Conservation (phyloP, 768 basidiomycete species). For the Daedaleopsis sinensis region DNA sequence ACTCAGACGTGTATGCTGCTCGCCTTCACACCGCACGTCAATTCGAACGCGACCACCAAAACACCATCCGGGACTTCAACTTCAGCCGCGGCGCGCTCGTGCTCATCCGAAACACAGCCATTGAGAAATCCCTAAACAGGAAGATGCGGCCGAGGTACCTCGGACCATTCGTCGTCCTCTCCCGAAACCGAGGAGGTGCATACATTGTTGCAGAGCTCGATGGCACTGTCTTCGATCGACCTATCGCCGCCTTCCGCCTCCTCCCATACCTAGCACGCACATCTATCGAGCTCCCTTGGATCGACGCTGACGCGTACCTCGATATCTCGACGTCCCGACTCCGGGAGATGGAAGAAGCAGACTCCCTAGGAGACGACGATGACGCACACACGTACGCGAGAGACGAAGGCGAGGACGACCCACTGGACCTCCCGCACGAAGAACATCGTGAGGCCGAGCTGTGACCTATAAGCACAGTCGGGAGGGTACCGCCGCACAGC, state of each 20-base stretch:
- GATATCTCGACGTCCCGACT: too few relatives aligned
- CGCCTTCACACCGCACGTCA: conserved; percentile 1
- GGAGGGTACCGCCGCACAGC: too few relatives aligned
- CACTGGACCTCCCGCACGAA: too few relatives aligned
- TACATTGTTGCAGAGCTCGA: conserved; percentile 33
- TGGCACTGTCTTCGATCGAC: conserved; percentile 15
- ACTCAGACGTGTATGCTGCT: neutral
- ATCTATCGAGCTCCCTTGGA: neutral
- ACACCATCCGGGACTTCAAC: conserved; percentile 23
- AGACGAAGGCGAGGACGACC: neutral
- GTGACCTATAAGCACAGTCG: too few relatives aligned
- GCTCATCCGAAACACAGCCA: conserved; percentile 25
- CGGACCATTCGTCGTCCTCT: conserved; percentile 29
- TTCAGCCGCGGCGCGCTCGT: conserved; percentile 29
- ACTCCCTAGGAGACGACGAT: neutral
- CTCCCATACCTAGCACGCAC: conserved; percentile 19
- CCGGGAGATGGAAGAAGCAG: neutral
- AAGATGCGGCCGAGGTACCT: conserved; percentile 27
- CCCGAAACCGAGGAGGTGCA: conserved; percentile 20
- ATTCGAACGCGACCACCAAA: conserved; percentile 17
- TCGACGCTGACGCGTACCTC: neutral
- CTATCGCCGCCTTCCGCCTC: conserved; percentile 20
- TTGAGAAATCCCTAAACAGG: conserved; percentile 22
- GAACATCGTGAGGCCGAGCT: too few relatives aligned
- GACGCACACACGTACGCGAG: neutral